These are phyloP conservation scores for Sporisorium iseilematis-ciliati DNA, from an alignment of 1,284 basidiomycete genomes.

Conservation along the genomic window DNA sequence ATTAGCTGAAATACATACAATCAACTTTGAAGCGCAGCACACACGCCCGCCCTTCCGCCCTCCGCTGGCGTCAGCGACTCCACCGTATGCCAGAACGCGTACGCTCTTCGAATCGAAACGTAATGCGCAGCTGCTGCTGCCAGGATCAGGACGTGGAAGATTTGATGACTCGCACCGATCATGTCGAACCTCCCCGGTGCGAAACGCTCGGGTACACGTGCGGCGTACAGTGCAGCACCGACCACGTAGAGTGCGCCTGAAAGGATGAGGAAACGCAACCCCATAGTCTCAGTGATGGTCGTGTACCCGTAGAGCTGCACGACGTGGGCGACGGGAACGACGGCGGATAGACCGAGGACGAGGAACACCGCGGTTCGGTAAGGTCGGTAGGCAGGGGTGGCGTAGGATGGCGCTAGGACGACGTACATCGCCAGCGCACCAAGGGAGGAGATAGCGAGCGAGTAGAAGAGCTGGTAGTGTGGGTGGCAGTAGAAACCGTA, in stretches of 20 bases:
- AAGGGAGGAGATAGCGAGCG: constrained; percentile 73
- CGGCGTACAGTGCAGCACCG: constrained; percentile 72
- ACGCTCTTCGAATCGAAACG: constrained; percentile 60
- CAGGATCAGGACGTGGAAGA: constrained; percentile 84
- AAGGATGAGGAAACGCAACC: constrained; percentile 50
- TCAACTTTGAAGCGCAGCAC: constrained; percentile 35
- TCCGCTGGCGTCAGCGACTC: constrained; percentile 31
- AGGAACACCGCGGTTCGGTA: constrained; percentile 85
- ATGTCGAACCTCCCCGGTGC: constrained; percentile 84
- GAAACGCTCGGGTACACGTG: constrained; percentile 83
- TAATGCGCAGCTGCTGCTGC: constrained; percentile 83
- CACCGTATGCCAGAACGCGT: constrained; percentile 67
- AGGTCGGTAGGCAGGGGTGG: constrained; percentile 80
- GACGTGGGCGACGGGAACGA: constrained; percentile 80
- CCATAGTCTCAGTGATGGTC: constrained; percentile 61
- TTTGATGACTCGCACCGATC: constrained; percentile 71
- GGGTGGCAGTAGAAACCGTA: constrained; percentile 68
- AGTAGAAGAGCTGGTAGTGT: constrained; percentile 53
- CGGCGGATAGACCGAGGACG: constrained; percentile 80
- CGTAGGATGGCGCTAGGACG: constrained; percentile 83
- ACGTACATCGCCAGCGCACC: constrained; percentile 80
- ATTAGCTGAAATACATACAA: not conserved
- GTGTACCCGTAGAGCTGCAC: constrained; percentile 71
- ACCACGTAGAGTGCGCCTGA: constrained; percentile 61
- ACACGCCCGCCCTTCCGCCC: constrained; percentile 35